Evolutionary conservation across 2,329 filamentous ascomycete species (phyloP).

Genomic region (Pseudocercospora vitis): DNA sequence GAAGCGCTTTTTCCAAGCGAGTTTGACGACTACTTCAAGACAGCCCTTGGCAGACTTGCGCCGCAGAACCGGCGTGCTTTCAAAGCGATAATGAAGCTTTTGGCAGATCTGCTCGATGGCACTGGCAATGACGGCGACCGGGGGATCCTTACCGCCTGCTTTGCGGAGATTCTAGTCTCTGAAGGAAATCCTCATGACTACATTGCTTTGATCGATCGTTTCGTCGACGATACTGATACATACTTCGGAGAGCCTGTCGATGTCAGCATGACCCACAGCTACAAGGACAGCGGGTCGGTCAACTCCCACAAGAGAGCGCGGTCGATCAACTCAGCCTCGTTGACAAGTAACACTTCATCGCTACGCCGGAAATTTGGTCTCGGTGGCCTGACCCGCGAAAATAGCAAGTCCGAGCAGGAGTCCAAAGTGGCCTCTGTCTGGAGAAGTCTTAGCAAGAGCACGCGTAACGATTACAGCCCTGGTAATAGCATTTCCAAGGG

Average conservation of each 20-base stretch:
- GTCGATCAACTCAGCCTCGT: slow-evolving; percentile 68
- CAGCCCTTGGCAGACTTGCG: slow-evolving; percentile 53
- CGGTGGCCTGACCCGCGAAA: slow-evolving; percentile 69
- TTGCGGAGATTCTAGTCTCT: slow-evolving; percentile 80
- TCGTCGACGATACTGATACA: slow-evolving; percentile 84
- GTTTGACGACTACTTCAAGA: slow-evolving; percentile 62
- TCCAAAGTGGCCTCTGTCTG: slow-evolving; percentile 76
- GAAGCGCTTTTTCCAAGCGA: slow-evolving; percentile 68
- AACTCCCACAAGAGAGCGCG: slow-evolving; percentile 51
- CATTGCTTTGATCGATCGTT: slow-evolving; percentile 81
- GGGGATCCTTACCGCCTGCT: slow-evolving; percentile 81
- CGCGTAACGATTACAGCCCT: slow-evolving; percentile 61
- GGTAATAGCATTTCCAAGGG: slow-evolving; percentile 65
- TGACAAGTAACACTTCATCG: slow-evolving; percentile 84
- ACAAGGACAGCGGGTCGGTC: slow-evolving; percentile 27
- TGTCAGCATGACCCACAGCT: slow-evolving; percentile 22
- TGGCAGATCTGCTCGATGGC: slow-evolving; percentile 83
- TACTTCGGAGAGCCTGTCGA: slow-evolving; percentile 71
- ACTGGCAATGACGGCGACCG: slow-evolving; percentile 89
- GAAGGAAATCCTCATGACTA: slow-evolving; percentile 77
- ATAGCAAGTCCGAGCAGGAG: slow-evolving; percentile 69
- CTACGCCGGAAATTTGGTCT: slow-evolving; percentile 82
- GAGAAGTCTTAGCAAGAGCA: slow-evolving; percentile 83
- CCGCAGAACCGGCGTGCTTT: slow-evolving; percentile 72
- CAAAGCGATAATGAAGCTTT: slow-evolving; percentile 76